phyloP scores from a whole-genome alignment of 139 green algal genomes.

The Desmodesmus armatus region DNA sequence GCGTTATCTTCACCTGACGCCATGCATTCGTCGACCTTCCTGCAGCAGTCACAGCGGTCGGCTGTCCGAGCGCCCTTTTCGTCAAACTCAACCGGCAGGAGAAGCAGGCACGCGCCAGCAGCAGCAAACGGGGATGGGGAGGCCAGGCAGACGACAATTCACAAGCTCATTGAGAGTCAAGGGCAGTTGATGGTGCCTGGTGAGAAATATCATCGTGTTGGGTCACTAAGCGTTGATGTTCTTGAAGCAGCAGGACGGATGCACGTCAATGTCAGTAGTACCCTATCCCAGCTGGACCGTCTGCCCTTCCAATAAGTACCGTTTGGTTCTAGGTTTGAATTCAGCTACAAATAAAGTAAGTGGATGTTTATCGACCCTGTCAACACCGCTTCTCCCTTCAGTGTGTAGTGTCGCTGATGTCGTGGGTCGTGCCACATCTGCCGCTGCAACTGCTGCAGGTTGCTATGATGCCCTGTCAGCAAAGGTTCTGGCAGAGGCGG shows the following conservation, averaged over 20 bases:
- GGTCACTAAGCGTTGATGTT: neutral
- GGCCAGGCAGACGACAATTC: constrained; percentile 73
- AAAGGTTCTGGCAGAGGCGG: constrained; percentile 58
- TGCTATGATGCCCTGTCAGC: constrained; percentile 80
- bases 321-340: too few relatives aligned
- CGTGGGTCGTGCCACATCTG: neutral
- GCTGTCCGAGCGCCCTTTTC: too few relatives aligned
- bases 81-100: too few relatives aligned
- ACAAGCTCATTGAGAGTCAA: constrained; percentile 74
- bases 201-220: constrained; percentile 18
- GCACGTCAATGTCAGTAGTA: neutral
- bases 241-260: neutral
- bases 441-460: constrained; percentile 49
- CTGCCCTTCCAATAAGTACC: too few relatives aligned
- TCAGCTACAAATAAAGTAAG: neutral
- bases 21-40: too few relatives aligned
- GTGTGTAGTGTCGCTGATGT: too few relatives aligned
- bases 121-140: too few relatives aligned
- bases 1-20: too few relatives aligned
- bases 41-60: too few relatives aligned
- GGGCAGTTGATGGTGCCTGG: constrained; percentile 73
- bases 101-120: too few relatives aligned
- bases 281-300: neutral
- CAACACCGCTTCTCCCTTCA: too few relatives aligned
- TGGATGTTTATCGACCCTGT: neutral